Evolutionary conservation across 305 asterid species (phyloP).

Genomic region (Solanum aculeatissimum): DNA sequence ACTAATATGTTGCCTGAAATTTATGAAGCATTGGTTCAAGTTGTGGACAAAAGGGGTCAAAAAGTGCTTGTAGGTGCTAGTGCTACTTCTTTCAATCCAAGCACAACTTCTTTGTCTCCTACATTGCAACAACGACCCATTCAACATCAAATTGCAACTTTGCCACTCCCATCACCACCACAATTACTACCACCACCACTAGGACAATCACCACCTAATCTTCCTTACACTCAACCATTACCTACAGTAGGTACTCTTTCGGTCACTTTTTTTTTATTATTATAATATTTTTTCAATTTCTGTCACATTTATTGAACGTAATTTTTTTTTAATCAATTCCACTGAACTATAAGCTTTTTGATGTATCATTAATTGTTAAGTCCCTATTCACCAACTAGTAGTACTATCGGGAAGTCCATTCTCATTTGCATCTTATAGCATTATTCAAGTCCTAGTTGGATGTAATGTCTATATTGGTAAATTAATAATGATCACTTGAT

Average conservation of each 20-base stretch:
- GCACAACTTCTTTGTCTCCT: slow-evolving; percentile 17
- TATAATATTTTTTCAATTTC: background rate
- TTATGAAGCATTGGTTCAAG: slow-evolving; percentile 60
- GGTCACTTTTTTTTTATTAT: background rate
- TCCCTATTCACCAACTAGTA: background rate
- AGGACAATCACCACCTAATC: background rate
- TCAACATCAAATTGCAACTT: slow-evolving; percentile 7
- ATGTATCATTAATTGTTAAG: background rate
- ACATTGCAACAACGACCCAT: slow-evolving; percentile 14
- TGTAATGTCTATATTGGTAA: background rate
- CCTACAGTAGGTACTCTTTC: slow-evolving; percentile 27
- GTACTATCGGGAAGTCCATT: background rate
- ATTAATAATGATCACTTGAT: background rate
- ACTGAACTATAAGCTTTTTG: background rate
- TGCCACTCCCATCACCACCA: slow-evolving; percentile 23
- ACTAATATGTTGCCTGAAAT: slow-evolving; percentile 76
- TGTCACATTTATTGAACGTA: background rate
- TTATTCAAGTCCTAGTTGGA: background rate
- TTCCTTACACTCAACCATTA: slow-evolving; percentile 24
- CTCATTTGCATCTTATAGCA: background rate
- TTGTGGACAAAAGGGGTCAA: slow-evolving; percentile 39
- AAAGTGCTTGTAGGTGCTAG: slow-evolving; percentile 5
- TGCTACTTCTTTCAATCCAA: slow-evolving; percentile 8
- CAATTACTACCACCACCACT: background rate
- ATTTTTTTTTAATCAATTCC: background rate